Evolutionary conservation across 2,329 filamentous ascomycete genomes (phyloP).

Genomic region (Beauveria scarabaeidicola): DNA sequence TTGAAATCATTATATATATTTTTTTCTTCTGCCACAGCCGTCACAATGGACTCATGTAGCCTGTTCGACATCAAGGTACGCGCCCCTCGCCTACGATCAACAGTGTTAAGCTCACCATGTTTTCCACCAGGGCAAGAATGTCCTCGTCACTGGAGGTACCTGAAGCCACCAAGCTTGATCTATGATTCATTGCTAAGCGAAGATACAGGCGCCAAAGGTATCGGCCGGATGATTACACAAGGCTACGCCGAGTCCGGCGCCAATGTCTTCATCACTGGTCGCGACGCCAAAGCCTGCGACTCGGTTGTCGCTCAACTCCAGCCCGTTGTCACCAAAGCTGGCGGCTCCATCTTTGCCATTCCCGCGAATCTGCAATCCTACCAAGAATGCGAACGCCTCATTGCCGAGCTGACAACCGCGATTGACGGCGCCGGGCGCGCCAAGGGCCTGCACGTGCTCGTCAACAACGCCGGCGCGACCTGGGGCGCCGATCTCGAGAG

Average conservation of each 20-base stretch:
- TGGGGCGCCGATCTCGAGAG: conserved; percentile 54
- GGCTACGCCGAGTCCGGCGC: conserved; percentile 57
- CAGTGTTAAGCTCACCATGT: not conserved
- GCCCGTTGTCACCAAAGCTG: conserved; percentile 29
- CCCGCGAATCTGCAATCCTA: conserved; percentile 57
- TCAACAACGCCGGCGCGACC: conserved; percentile 58
- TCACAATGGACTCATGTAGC: conserved; percentile 15
- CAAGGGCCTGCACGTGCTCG: conserved; percentile 47
- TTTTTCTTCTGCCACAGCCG: too few relatives aligned
- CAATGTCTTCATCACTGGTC: conserved; percentile 57
- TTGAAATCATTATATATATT: not conserved
- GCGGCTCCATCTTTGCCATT: conserved; percentile 46
- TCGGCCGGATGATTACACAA: conserved; percentile 59
- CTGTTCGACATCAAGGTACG: conserved; percentile 53
- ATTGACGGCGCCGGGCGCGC: conserved; percentile 31
- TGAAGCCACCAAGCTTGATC: not conserved
- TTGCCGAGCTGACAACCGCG: conserved; percentile 34
- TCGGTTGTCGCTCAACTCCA: conserved; percentile 49
- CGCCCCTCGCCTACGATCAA: not conserved
- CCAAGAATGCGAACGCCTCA: conserved; percentile 45
- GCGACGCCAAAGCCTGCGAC: conserved; percentile 50
- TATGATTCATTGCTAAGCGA: not conserved
- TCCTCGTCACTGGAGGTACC: conserved; percentile 46
- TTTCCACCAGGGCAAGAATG: conserved; percentile 42
- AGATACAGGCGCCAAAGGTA: conserved; percentile 43